phyloP scores from a whole-genome alignment of 2,329 filamentous ascomycete species.

The Aspergillus fructus region DNA sequence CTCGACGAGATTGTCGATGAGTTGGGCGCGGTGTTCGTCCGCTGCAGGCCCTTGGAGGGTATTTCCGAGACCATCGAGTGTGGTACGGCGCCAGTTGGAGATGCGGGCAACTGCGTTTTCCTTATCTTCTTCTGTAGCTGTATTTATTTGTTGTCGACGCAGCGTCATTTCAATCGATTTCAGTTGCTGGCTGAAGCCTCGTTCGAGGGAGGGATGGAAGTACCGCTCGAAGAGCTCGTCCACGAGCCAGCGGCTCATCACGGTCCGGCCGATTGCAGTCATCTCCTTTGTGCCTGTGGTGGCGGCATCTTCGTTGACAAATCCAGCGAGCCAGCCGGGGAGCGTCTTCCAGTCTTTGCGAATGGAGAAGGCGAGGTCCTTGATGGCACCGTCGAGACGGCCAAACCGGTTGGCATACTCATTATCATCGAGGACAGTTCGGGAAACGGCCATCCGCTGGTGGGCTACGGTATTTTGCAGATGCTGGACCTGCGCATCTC shows the following conservation, averaged over 20 bases:
- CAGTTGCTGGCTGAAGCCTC: constrained; percentile 70
- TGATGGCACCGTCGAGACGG: constrained; percentile 88
- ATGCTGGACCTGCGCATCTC: constrained; percentile 84
- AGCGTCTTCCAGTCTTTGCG: constrained; percentile 88
- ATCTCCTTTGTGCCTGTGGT: constrained; percentile 93
- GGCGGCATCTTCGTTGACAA: constrained; percentile 81
- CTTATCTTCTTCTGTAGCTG: constrained; percentile 79
- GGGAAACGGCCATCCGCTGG: constrained; percentile 89
- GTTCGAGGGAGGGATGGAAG: constrained; percentile 87
- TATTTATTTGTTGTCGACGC: constrained; percentile 69
- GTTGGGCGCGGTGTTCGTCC: constrained; percentile 63
- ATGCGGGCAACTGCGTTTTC: constrained; percentile 85
- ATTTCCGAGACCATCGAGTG: constrained; percentile 82
- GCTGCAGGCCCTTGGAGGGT: constrained; percentile 65
- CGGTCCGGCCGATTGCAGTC: constrained; percentile 88
- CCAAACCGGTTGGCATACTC: constrained; percentile 90
- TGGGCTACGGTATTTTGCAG: constrained; percentile 97
- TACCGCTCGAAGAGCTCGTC: constrained; percentile 88
- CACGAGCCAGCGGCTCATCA: constrained; percentile 85
- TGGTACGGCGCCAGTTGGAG: constrained; percentile 89
- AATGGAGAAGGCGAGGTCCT: constrained; percentile 92
- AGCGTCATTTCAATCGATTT: constrained; percentile 89
- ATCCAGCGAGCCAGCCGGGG: constrained; percentile 75
- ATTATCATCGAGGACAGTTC: constrained; percentile 90
- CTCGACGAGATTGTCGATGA: constrained; percentile 69